These are phyloP conservation scores for Mycothermus thermophilus DNA, from an alignment of 495 filamentous ascomycete species.

Conservation along the genomic window DNA sequence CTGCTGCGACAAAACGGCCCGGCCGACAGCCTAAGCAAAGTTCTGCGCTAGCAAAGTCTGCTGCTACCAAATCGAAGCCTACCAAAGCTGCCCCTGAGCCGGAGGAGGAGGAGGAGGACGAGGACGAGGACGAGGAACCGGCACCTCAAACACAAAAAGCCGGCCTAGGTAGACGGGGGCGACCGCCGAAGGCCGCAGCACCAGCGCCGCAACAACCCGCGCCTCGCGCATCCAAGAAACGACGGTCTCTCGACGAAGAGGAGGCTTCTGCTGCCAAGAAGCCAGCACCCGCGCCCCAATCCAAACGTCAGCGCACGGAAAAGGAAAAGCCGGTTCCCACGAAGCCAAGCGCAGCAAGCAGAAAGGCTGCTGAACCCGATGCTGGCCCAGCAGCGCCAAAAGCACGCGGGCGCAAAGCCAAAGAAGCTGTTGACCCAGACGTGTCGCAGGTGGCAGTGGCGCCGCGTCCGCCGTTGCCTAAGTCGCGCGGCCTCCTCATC, in stretches of 20 bases:
- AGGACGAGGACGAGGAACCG: conserved; percentile 8
- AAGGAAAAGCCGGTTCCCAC: neutral
- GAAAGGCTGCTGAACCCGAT: conserved; percentile 14
- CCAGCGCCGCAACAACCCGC: conserved; percentile 1
- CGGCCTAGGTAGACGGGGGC: conserved; percentile 4
- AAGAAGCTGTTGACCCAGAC: conserved; percentile 18
- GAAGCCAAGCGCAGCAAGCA: conserved; percentile 2
- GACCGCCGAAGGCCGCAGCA: conserved; percentile 11
- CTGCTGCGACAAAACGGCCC: conserved; percentile 7
- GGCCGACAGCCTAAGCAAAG: conserved; percentile 12
- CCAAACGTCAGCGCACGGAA: conserved; percentile 14
- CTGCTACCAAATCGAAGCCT: neutral
- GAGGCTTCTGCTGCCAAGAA: conserved; percentile 4
- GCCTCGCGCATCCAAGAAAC: conserved; percentile 9
- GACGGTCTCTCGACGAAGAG: conserved; percentile 10
- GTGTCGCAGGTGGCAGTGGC: conserved; percentile 24
- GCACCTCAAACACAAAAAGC: conserved; percentile 2
- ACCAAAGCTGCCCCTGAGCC: conserved; percentile 1
- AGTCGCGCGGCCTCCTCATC: conserved; percentile 51
- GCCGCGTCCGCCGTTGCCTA: conserved; percentile 39
- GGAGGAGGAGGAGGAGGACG: conserved; percentile 3
- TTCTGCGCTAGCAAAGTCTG: conserved; percentile 3
- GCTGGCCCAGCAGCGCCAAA: conserved; percentile 13
- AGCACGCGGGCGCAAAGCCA: conserved; percentile 29
- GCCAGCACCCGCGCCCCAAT: conserved; percentile 5